Conservation (phyloP, 139 green algal species). For the Desmodesmus armatus region DNA sequence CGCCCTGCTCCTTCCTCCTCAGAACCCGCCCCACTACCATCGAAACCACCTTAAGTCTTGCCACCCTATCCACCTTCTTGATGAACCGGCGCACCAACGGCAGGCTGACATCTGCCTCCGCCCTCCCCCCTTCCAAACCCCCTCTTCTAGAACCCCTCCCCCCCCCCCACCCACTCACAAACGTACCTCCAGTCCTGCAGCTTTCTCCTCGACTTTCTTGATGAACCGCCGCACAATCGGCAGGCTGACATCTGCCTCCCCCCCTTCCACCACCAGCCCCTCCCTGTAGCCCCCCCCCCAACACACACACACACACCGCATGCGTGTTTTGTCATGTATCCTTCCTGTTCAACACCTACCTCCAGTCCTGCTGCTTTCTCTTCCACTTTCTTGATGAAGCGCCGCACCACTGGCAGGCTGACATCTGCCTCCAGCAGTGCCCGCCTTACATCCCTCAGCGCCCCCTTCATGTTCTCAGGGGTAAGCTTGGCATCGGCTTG, state of each 20-base stretch:
- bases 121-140: too few species aligned
- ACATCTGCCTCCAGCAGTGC: constrained; percentile 98
- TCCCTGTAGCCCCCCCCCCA: too few species aligned
- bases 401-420: constrained; percentile 92
- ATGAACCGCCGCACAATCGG: constrained; percentile 96
- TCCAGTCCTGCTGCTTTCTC: constrained; percentile 83
- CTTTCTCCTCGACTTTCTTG: constrained; percentile 86
- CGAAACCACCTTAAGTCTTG: too few species aligned
- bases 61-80: constrained; percentile 88
- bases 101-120: constrained; percentile 95
- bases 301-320: not conserved
- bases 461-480: constrained; percentile 95
- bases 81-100: constrained; percentile 96
- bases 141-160: too few species aligned
- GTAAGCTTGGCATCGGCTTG: constrained; percentile 87
- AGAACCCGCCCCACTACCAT: too few species aligned
- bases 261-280: too few species aligned
- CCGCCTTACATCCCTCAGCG: constrained; percentile 91
- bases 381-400: constrained; percentile 93
- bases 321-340: too few species aligned
- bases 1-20: too few species aligned
- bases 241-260: constrained; percentile 95
- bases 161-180: too few species aligned
- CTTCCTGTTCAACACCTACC: constrained; percentile 67
- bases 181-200: constrained; percentile 81